A percentile compares a stretch with the other conserved stretches of the same genome.
These are phyloP conservation scores for Suillus luteus DNA, from an alignment of 768 basidiomycete genomes.

Conservation along the genomic window DNA sequence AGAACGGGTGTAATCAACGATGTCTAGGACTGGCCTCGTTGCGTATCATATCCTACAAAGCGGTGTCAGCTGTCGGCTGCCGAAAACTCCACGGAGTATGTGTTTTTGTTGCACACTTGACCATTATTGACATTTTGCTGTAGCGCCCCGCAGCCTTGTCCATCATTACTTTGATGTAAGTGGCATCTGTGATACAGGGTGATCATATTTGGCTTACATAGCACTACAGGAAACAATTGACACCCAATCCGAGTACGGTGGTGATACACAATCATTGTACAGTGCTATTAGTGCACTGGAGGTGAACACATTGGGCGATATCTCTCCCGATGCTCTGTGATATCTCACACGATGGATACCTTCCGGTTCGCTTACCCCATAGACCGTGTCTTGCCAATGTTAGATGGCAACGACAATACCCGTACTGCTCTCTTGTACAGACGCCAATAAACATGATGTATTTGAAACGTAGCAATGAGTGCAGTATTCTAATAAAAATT, in stretches of 20 bases:
- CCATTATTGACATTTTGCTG: slow-evolving; percentile 13
- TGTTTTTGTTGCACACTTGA: slow-evolving; percentile 14
- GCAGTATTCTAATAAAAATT: slow-evolving; percentile 36
- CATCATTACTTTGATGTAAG: slow-evolving; percentile 94
- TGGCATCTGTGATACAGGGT: slow-evolving; percentile 14
- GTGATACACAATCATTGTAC: slow-evolving; percentile 62
- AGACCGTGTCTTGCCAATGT: slow-evolving; percentile 3
- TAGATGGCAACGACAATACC: not conserved
- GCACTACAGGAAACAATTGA: slow-evolving; percentile 68
- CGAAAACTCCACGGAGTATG: slow-evolving; percentile 92
- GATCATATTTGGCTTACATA: not conserved
- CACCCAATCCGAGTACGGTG: slow-evolving; percentile 70
- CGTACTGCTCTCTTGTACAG: not conserved
- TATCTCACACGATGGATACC: not conserved
- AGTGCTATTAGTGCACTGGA: slow-evolving; percentile 64
- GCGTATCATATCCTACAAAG: slow-evolving; percentile 92
- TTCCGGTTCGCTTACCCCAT: not conserved
- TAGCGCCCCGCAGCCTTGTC: slow-evolving; percentile 85
- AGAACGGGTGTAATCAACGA: not conserved
- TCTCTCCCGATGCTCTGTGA: slow-evolving; percentile 73
- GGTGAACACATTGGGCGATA: slow-evolving; percentile 59
- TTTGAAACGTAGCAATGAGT: slow-evolving; percentile 36
- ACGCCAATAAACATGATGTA: slow-evolving; percentile 31
- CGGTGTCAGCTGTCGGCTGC: slow-evolving; percentile 84
- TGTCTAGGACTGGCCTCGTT: slow-evolving; percentile 78